Evolutionary conservation across 1,284 basidiomycete genomes (phyloP).

Genomic region (Ganoderma sp.): DNA sequence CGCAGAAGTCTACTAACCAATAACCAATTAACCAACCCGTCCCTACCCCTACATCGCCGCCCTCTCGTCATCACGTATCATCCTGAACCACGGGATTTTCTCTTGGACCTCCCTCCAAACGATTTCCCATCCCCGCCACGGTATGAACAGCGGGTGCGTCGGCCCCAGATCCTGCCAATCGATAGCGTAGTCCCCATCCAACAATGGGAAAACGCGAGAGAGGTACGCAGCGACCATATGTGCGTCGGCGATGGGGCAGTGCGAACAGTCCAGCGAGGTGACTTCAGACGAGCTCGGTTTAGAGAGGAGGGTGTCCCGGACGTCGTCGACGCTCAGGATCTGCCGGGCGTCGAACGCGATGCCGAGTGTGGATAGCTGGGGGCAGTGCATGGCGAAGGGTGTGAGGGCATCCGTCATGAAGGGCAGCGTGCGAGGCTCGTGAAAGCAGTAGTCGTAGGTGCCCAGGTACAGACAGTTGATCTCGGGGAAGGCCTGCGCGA

Average conservation of each 20-base stretch:
- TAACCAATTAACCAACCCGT: not conserved
- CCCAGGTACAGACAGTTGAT: not conserved
- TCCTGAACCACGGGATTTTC: not conserved
- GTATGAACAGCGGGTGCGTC: not conserved
- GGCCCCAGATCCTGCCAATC: not conserved
- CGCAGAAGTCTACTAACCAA: not conserved
- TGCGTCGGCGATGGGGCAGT: not conserved
- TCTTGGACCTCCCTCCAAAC: not conserved
- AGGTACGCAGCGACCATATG: not conserved
- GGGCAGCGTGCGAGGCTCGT: not conserved
- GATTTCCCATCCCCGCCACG: not conserved
- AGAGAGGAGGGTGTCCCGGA: not conserved
- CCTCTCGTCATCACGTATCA: not conserved
- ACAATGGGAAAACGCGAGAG: not conserved
- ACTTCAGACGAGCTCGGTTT: not conserved
- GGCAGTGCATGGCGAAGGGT: not conserved
- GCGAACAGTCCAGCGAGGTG: not conserved
- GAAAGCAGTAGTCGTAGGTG: not conserved
- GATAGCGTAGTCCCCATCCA: not conserved
- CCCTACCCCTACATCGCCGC: not conserved
- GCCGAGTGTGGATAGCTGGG: not conserved
- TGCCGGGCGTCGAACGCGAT: not conserved
- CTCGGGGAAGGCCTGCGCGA: not conserved
- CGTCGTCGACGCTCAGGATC: not conserved
- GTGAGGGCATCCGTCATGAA: not conserved